A percentile compares a stretch with the other conserved stretches of the same genome.
phyloP scores from a whole-genome alignment of 2,329 filamentous ascomycete genomes.

The Emergomyces africanus region DNA sequence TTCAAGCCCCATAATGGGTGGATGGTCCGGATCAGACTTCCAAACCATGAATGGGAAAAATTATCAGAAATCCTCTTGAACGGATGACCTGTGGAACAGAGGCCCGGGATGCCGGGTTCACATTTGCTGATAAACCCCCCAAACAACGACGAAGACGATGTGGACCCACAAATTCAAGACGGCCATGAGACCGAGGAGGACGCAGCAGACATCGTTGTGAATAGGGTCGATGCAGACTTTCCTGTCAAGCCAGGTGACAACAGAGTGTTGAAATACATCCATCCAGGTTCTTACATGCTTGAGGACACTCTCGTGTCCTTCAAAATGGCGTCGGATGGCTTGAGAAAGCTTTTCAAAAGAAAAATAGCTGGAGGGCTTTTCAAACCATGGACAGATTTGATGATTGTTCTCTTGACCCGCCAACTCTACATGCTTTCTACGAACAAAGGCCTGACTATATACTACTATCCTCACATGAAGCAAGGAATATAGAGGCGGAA shows the following conservation, averaged over 20 bases:
- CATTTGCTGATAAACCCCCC: not conserved
- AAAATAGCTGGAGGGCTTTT: not conserved
- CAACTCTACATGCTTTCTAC: too few relatives aligned
- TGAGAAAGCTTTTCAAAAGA: not conserved
- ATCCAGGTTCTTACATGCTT: rapidly evolving
- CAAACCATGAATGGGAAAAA: not conserved
- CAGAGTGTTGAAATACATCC: not conserved
- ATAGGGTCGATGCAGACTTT: not conserved
- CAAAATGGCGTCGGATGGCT: not conserved
- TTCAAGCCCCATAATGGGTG: not conserved
- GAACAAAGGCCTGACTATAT: too few relatives aligned
- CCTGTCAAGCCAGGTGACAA: not conserved
- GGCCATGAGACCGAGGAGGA: not conserved
- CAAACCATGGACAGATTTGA: not conserved
- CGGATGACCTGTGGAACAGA: not conserved
- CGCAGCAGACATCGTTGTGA: not conserved
- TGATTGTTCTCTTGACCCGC: too few relatives aligned
- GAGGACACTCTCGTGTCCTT: not conserved
- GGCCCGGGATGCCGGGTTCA: not conserved
- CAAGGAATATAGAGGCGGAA: too few relatives aligned
- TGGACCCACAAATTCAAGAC: not conserved
- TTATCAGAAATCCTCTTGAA: too few relatives aligned
- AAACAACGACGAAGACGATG: too few relatives aligned
- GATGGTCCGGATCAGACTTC: not conserved
- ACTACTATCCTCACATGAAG: too few relatives aligned